Conservation (phyloP, 169 alveolate genomes). For the Cardiosporidium cionae region DNA sequence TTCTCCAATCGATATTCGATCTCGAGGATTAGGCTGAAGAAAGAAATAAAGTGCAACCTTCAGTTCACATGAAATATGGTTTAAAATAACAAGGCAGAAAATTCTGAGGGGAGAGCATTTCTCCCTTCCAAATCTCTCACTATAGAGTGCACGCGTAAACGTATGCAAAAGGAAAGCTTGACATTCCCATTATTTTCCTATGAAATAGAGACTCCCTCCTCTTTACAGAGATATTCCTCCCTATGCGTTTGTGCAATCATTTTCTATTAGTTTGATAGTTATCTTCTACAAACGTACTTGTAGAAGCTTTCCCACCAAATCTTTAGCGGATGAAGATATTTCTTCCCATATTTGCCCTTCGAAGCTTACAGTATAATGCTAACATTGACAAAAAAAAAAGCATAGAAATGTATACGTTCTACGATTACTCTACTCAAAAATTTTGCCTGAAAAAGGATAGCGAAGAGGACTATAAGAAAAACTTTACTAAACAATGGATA, state of each 20-base stretch:
- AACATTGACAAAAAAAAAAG: neutral
- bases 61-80: neutral
- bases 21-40: constrained; percentile 49
- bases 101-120: neutral
- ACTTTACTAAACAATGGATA: neutral
- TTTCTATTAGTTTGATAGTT: neutral
- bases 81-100: neutral
- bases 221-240: too few species aligned
- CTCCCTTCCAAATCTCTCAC: neutral
- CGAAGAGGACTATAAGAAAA: too few species aligned
- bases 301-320: constrained; percentile 25
- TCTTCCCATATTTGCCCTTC: constrained; percentile 60
- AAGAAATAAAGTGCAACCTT: constrained; percentile 22
- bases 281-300: neutral
- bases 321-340: constrained; percentile 63
- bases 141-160: too few species aligned
- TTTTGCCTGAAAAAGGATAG: too few species aligned
- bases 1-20: constrained; percentile 60
- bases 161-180: neutral
- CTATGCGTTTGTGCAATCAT: too few species aligned
- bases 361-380: constrained; percentile 9
- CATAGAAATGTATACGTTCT: neutral
- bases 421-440: too few species aligned
- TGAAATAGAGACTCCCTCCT: neutral
- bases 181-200: neutral